phyloP scores from a whole-genome alignment of 2,329 filamentous ascomycete species.

The Xylariales sp. region DNA sequence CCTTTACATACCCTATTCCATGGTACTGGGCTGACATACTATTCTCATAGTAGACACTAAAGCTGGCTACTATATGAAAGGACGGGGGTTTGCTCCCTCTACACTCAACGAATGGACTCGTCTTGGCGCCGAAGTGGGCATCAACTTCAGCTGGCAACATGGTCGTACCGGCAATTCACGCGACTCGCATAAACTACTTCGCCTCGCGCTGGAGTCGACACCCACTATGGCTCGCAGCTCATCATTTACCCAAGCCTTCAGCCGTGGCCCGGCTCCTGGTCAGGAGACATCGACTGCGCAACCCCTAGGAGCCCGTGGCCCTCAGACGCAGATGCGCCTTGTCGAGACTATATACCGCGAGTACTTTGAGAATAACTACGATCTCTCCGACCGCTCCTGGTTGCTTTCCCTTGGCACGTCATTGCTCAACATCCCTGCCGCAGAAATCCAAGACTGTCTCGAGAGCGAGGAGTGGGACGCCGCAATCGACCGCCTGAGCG shows the following conservation, averaged over 20 bases:
- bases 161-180: constrained; percentile 41
- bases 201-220: constrained; percentile 30
- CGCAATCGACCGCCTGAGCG: constrained; percentile 20
- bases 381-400: constrained; percentile 36
- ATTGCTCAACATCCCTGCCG: constrained; percentile 9
- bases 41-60: constrained; percentile 35
- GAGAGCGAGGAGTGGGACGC: constrained; percentile 30
- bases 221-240: constrained; percentile 23
- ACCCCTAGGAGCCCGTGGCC: constrained; percentile 15
- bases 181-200: constrained; percentile 42
- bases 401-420: constrained; percentile 27
- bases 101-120: constrained; percentile 17
- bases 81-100: constrained; percentile 21
- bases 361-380: constrained; percentile 36
- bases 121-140: constrained; percentile 30
- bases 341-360: constrained; percentile 37
- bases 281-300: not conserved
- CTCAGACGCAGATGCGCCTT: constrained; percentile 32
- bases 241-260: constrained; percentile 12
- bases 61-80: constrained; percentile 29
- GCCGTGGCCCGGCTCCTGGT: not conserved
- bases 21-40: too few species aligned
- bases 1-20: too few species aligned
- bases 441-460: constrained; percentile 25
- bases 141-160: constrained; percentile 33